A percentile compares a stretch with the other conserved stretches of the same genome.
Evolutionary conservation across 148 eudicot genomes (phyloP).

Genomic region (Camellia lanceoleosa): DNA sequence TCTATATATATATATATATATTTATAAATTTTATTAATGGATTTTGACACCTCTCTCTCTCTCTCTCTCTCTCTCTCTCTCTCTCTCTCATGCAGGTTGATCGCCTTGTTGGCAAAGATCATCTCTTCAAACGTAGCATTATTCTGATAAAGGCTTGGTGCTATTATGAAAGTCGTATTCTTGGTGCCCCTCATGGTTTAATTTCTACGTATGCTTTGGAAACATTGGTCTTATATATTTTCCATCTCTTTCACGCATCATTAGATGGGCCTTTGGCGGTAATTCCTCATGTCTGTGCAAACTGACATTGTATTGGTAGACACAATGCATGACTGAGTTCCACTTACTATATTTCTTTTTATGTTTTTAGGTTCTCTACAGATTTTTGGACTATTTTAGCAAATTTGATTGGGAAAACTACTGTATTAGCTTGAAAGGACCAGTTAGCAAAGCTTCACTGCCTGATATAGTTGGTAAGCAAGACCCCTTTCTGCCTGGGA

Average conservation of each 20-base stretch:
- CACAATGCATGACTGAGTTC: not conserved
- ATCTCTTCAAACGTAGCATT: slow-evolving; percentile 60
- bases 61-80: not conserved
- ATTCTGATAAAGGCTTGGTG: slow-evolving; percentile 66
- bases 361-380: slow-evolving; percentile 46
- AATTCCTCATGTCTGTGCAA: slow-evolving; percentile 6
- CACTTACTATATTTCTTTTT: slow-evolving; percentile 11
- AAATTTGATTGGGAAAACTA: slow-evolving; percentile 66
- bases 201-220: slow-evolving; percentile 68
- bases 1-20: not conserved
- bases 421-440: slow-evolving; percentile 62
- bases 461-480: slow-evolving; percentile 52
- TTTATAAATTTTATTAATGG: not conserved
- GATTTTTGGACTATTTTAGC: slow-evolving; percentile 57
- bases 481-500: not conserved
- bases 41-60: not conserved
- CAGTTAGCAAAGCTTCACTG: slow-evolving; percentile 46
- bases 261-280: slow-evolving; percentile 55
- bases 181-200: slow-evolving; percentile 68
- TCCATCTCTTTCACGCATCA: slow-evolving; percentile 50
- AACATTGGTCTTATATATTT: slow-evolving; percentile 52
- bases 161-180: slow-evolving; percentile 69
- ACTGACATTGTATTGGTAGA: not conserved
- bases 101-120: slow-evolving; percentile 53
- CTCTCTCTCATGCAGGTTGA: slow-evolving; percentile 41